Conservation (phyloP, 768 basidiomycete species). For the Lentinula aciculospora region DNA sequence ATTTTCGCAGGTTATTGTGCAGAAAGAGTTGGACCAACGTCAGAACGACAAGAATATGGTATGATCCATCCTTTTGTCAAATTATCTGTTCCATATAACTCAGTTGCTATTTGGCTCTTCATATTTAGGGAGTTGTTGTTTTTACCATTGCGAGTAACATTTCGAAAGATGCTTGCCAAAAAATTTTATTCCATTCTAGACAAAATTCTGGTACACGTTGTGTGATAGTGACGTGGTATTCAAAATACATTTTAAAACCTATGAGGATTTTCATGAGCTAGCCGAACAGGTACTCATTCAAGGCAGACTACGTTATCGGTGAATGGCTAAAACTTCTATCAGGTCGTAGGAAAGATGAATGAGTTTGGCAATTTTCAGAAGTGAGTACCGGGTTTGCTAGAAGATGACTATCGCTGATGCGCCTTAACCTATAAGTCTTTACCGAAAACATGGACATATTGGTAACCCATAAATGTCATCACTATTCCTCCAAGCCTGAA, state of each 20-base stretch:
- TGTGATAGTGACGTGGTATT: conserved; percentile 8
- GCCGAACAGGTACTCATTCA: not conserved
- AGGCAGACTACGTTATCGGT: not conserved
- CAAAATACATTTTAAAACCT: not conserved
- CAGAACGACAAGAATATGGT: conserved; percentile 10
- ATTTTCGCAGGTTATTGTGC: conserved; percentile 1
- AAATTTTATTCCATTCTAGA: not conserved
- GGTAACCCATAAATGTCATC: not conserved
- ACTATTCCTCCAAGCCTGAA: not conserved
- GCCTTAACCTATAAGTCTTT: not conserved
- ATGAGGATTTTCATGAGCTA: not conserved
- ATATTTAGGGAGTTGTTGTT: not conserved
- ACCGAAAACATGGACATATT: conserved; percentile 9
- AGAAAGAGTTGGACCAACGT: conserved; percentile 5
- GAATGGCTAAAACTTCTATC: not conserved
- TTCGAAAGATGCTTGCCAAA: not conserved
- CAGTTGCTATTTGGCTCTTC: too few species aligned
- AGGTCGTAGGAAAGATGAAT: conserved; percentile 8
- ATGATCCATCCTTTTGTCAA: not conserved
- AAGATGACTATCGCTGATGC: too few species aligned
- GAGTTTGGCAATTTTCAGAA: conserved; percentile 10
- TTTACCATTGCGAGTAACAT: not conserved
- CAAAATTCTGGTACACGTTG: conserved; percentile 9
- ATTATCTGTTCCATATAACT: too few species aligned
- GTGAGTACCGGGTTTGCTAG: not conserved